phyloP scores from a whole-genome alignment of 257 asterid genomes.

The Lycium barbarum region DNA sequence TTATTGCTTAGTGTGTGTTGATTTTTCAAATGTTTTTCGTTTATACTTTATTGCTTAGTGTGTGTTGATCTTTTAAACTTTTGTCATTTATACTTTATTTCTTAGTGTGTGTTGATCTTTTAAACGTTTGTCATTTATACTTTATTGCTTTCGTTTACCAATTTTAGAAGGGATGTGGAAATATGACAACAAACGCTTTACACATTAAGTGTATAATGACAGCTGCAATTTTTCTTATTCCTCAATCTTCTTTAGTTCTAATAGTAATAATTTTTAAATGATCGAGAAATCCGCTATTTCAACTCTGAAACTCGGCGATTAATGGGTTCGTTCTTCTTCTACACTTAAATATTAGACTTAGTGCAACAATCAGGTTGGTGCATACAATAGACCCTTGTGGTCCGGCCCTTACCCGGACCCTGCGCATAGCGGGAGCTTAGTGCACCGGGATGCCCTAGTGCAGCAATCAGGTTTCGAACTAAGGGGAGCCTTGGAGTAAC shows the following conservation, averaged over 20 bases:
- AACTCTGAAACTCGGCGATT: background rate
- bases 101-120: background rate
- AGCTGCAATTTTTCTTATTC: no score
- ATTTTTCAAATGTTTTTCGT: background rate
- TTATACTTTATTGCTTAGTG: background rate
- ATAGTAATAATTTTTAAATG: no score
- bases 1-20: background rate
- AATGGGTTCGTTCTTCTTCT: background rate
- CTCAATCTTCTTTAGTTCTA: no score
- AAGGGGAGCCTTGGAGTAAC: no score
- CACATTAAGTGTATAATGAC: background rate
- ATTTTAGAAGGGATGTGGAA: slow-evolving; percentile 1
- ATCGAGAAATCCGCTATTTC: background rate
- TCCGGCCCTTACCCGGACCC: no score
- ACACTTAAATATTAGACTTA: background rate
- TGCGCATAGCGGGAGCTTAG: no score
- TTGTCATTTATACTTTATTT: background rate
- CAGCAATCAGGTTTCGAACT: no score
- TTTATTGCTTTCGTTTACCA: background rate
- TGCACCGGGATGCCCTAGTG: no score
- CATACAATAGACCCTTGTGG: no score
- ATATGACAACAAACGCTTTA: background rate
- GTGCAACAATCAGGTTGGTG: background rate
- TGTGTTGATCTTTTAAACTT: background rate
- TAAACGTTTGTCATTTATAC: background rate